Base-by-base conservation (phyloP, 805 yeast genomes). In the Lipomyces sp. region DNA sequence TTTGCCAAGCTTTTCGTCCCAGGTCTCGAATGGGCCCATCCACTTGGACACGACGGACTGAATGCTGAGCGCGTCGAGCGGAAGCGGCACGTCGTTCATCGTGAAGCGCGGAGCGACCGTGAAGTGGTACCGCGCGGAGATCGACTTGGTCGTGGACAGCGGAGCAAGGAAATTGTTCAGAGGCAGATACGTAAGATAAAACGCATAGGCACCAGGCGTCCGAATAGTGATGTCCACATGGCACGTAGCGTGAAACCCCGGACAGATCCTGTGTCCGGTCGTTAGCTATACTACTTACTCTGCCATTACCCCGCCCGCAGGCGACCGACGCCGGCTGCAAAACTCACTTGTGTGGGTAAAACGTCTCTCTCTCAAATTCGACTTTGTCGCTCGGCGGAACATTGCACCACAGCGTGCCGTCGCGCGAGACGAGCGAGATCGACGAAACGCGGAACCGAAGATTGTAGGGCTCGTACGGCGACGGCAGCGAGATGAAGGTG, bases 21-120 rank as follows among this genome's bases (percentile, higher is more conserved):
- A 91, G 13, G 78, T 68, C 1, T 66, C 65, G 31, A 74, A 65
- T 1, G 79, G 76, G 1, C 97, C 96, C 70, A 90, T 79, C 91
- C 96, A 88, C 70, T 91, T 91, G 35, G 96, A 86, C 3, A 91
- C 79, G 36, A 93, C 82, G 0, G 95, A 80, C 67, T 90, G 93
- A 64, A 91, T 72, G 42, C 86, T 83, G 55, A 91, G 77, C 7
- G 90, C 77, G 63, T 90, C 86, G 63, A 90, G 76, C 1, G 91
- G 83, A 28, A 90, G 61, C 58, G 75, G 80, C 16, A 73, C 65
- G 38, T 71, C 80, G 41, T 77, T 74, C 49, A 86, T 71, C 38
- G 72, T 70, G 51, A 91, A 74, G 13, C 82, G 79, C 2, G 96
- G 95, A 1, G 90, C 88, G 11, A 84, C 95, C 28, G 81, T 83